Percentiles rank a stretch among this genome's conserved stretches.
These are phyloP conservation scores for Aspergillus nanangensis DNA, from an alignment of 495 filamentous ascomycete species.

Conservation along the genomic window DNA sequence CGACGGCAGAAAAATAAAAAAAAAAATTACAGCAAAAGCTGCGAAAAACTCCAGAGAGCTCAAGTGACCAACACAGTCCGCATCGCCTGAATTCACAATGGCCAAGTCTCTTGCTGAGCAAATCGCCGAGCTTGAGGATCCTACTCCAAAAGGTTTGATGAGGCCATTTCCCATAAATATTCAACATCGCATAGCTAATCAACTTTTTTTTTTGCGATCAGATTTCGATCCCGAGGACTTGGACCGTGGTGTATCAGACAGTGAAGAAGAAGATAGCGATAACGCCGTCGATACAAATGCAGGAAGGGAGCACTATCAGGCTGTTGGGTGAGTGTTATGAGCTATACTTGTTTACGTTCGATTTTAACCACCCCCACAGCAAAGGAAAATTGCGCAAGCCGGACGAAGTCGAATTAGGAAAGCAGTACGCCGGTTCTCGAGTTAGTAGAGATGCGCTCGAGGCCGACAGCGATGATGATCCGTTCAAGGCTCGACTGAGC, in stretches of 20 bases:
- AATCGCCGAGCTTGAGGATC: slow-evolving; percentile 60
- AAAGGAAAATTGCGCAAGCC: slow-evolving; percentile 82
- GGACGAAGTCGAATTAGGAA: slow-evolving; percentile 57
- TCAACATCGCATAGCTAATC: not conserved
- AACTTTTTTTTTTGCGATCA: slow-evolving; percentile 25
- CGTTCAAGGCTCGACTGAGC: slow-evolving; percentile 26
- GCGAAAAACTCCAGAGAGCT: not conserved
- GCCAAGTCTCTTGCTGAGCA: slow-evolving; percentile 55
- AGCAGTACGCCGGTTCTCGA: slow-evolving; percentile 74
- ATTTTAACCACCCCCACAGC: slow-evolving; percentile 32
- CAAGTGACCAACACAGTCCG: not conserved
- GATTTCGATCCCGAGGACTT: slow-evolving; percentile 89
- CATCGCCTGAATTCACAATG: slow-evolving; percentile 9
- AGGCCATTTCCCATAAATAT: not conserved
- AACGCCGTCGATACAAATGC: slow-evolving; percentile 41
- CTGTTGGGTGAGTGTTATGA: slow-evolving; percentile 60
- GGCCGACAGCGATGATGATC: slow-evolving; percentile 45
- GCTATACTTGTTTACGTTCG: slow-evolving; percentile 3
- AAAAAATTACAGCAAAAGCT: slow-evolving; percentile 15
- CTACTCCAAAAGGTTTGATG: slow-evolving; percentile 54
- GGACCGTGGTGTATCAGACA: slow-evolving; percentile 45
- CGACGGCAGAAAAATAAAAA: slow-evolving; percentile 33
- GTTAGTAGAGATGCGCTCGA: slow-evolving; percentile 71
- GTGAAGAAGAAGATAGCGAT: slow-evolving; percentile 45
- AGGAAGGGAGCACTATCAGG: slow-evolving; percentile 78